Conservation (phyloP, 2,329 filamentous ascomycete species). For the Lasiodiplodia citricola region DNA sequence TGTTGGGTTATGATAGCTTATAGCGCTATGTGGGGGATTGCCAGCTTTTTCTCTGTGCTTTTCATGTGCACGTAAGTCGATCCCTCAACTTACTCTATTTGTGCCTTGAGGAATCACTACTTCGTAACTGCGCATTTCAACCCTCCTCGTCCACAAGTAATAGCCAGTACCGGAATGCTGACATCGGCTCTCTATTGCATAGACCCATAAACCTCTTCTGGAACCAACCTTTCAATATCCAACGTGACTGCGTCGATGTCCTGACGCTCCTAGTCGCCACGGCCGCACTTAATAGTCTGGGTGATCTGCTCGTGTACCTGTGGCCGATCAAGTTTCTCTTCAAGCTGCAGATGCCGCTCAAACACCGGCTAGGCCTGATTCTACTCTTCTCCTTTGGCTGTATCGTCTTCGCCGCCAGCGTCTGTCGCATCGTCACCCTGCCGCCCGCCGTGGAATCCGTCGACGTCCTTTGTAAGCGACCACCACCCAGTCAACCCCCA, state of each 20-base stretch:
- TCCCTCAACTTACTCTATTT: too few relatives aligned
- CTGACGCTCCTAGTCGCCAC: slow-evolving; percentile 29
- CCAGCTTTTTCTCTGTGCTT: slow-evolving; percentile 35
- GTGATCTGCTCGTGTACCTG: slow-evolving; percentile 30
- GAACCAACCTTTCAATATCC: not conserved
- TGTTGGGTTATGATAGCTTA: slow-evolving; percentile 37
- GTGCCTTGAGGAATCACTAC: not conserved
- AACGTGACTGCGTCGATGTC: slow-evolving; percentile 26
- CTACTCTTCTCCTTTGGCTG: slow-evolving; percentile 30
- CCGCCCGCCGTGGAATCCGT: not conserved
- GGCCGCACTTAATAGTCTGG: slow-evolving; percentile 30
- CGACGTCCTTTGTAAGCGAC: slow-evolving; percentile 2
- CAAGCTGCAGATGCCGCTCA: slow-evolving; percentile 31
- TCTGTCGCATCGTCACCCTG: slow-evolving; percentile 16
- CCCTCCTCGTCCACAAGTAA: too few relatives aligned
- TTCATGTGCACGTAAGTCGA: slow-evolving; percentile 23
- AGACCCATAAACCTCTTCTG: slow-evolving; percentile 26
- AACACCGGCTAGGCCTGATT: slow-evolving; percentile 28
- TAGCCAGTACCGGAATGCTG: not conserved
- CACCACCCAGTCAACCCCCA: not conserved
- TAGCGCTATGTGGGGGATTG: slow-evolving; percentile 31
- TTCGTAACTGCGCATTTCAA: too few relatives aligned
- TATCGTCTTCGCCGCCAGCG: slow-evolving; percentile 14
- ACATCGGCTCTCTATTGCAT: not conserved
- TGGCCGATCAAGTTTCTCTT: slow-evolving; percentile 33